Evolutionary conservation across 2,329 filamentous ascomycete species (phyloP).

Genomic region (Xylariales sp.): DNA sequence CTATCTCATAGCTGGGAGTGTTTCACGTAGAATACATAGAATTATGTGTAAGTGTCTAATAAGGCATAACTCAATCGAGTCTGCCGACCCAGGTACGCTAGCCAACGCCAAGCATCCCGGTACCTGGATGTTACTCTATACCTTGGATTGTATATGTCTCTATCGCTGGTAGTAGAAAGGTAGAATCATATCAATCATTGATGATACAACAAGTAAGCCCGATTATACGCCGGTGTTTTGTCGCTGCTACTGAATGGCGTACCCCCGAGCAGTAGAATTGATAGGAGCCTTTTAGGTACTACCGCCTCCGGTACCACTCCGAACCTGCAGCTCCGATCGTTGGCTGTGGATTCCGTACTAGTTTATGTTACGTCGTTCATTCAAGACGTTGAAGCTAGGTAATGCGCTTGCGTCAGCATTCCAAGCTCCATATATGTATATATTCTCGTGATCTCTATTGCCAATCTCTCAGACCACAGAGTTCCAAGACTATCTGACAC

Average conservation of each 20-base stretch:
- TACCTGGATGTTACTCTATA: not conserved
- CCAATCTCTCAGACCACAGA: not conserved
- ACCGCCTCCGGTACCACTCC: not conserved
- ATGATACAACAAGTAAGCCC: not conserved
- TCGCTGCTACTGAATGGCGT: not conserved
- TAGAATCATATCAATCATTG: not conserved
- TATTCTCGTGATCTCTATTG: not conserved
- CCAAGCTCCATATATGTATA: not conserved
- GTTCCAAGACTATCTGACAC: not conserved
- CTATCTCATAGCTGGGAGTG: not conserved
- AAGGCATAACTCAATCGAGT: not conserved
- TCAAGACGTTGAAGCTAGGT: constrained; percentile 1
- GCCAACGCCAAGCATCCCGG: not conserved
- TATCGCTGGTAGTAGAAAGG: not conserved
- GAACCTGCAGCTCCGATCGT: constrained; percentile 23
- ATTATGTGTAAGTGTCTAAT: not conserved
- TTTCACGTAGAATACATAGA: not conserved
- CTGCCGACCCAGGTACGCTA: not conserved
- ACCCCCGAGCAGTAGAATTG: not conserved
- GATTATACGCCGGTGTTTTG: too few species aligned
- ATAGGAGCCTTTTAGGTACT: not conserved
- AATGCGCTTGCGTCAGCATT: not conserved
- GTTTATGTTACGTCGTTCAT: not conserved
- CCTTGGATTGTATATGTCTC: too few species aligned
- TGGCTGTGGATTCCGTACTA: constrained; percentile 14